phyloP scores from a whole-genome alignment of 2,329 filamentous ascomycete genomes.

The Colletotrichum truncatum region DNA sequence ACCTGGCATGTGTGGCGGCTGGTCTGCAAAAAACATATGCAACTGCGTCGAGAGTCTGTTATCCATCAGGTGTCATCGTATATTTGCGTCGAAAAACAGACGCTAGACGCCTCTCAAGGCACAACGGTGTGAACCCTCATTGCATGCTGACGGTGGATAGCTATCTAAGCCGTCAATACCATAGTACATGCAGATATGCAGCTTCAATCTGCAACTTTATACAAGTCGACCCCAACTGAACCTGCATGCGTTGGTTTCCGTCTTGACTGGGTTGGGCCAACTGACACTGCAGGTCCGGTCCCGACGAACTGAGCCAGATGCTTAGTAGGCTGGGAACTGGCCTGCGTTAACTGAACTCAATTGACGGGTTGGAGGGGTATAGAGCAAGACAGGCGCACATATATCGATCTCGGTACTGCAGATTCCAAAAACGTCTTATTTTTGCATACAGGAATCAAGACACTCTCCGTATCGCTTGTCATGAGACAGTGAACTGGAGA shows the following conservation, averaged over 20 bases:
- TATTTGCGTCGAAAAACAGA: too few relatives aligned
- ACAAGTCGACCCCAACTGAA: slow-evolving; percentile 1
- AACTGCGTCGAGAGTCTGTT: too few relatives aligned
- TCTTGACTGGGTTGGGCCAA: background rate
- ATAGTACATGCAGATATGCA: slow-evolving; percentile 19
- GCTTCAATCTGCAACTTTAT: slow-evolving; percentile 3
- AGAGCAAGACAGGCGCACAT: background rate
- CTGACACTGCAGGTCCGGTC: background rate
- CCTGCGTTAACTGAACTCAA: slow-evolving; percentile 11
- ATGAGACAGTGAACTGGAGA: background rate
- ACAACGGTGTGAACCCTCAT: too few relatives aligned
- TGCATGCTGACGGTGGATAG: background rate
- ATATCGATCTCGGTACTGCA: background rate
- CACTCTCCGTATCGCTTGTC: background rate
- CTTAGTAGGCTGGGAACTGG: slow-evolving; percentile 2
- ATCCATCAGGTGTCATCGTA: too few relatives aligned
- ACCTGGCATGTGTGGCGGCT: too few relatives aligned
- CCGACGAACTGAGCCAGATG: slow-evolving; percentile 3
- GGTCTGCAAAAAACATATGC: too few relatives aligned
- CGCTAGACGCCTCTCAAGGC: too few relatives aligned
- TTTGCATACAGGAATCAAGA: background rate
- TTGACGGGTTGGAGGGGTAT: background rate
- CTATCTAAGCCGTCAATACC: background rate
- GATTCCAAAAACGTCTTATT: background rate
- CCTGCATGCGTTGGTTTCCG: slow-evolving; percentile 18